Evolutionary conservation across 768 basidiomycete genomes (phyloP), one percentile per base, ranked within the genome.

Genomic region (Pisolithus sp.): DNA sequence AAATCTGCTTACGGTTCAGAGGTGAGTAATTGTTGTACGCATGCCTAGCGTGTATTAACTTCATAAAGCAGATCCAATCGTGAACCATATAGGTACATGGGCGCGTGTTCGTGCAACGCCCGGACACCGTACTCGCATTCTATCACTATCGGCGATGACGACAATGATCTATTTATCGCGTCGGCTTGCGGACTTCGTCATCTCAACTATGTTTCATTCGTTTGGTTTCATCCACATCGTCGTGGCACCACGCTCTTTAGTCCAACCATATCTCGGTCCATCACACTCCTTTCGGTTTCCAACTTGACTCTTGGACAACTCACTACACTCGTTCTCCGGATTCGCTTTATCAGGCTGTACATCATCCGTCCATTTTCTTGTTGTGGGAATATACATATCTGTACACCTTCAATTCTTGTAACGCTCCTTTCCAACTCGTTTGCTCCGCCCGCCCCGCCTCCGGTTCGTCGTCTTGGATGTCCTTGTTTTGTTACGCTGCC

Each of bases 321-420:
- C 9, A 36, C 46, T 20, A 46, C 46, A 9, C 31, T 46, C 46
- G 28, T 46, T 46, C n/a, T 2, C 17, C 10, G 21, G 39, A n/a
- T 23, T 46, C 17, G 46, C 8, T 46, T 17, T 18, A 31, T 12
- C 46, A 46, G 8, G 15, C 46, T 46, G 46, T 46, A 46, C 15
- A 28, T 31, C 46, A 36, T 46, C 46, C 46, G 18, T 46, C 46
- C 26, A 46, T 46, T 46, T 30, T 17, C 30, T 9, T 46, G 46
- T 46, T 46, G 46, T 46, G 46, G 46, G 13, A 46, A 12, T 46
- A 46, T 46, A 40, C 15, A 44, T 26, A 46, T 46, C 30, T 46
- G 46, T 46, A 46, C 28, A 46, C 28, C 31, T 34, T 17, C 17
- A 5, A 4, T 20, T 8, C 46, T 36, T 23, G 13, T 36, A 18